Evolutionary conservation across 768 basidiomycete genomes (phyloP), one percentile per base, ranked within the genome.

Genomic region (Boletus barrowsii): DNA sequence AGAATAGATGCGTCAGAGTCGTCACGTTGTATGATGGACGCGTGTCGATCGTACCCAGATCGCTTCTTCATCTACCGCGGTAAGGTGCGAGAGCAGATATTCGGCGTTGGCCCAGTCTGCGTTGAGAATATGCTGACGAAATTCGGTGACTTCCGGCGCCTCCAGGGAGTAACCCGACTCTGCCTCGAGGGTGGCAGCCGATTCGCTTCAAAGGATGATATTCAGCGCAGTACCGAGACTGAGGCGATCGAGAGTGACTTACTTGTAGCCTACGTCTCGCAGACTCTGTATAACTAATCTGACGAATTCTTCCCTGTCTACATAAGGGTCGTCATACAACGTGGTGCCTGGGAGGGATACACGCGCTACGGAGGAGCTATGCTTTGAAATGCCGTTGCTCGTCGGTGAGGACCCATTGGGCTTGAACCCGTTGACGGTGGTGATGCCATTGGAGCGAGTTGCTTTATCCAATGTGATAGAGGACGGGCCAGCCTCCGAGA

Each of bases 131-230:
- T 87, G 84, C 47, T 83, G 79, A 59, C 91, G 80, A 68, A 98
- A 95, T 54, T 87, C 82, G 3, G 86, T 76, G 6, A 95, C 92
- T 56, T 87, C 79, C 15, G 82, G 73, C 20, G 84, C 78, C 67
- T 97, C 93, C 75, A 95, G 81, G 37, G 83, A 76, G 72, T 91
- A 96, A 7, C 94, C 95, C 9, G 94, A 97, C 72, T 98, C 94
- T 5, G 87, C 88, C 72, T 97, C 93, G 49, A 98, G 79, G 2
- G 87, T 88, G 17, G 86, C 82, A 24, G 94, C 94, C 24, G 92
- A 88, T 76, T 93, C 88, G 55, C 94, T 98, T 65, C 55, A 62
- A n/a, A 30, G 54, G 43, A 40, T 41, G 10, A 13, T 20, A 13
- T 55, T 68, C 41, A 61, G 55, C 54, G 39, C 56, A 53, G 24